These are phyloP conservation scores for Astragalus membranaceus DNA, from an alignment of 306 rosid genomes.

Conservation along the genomic window DNA sequence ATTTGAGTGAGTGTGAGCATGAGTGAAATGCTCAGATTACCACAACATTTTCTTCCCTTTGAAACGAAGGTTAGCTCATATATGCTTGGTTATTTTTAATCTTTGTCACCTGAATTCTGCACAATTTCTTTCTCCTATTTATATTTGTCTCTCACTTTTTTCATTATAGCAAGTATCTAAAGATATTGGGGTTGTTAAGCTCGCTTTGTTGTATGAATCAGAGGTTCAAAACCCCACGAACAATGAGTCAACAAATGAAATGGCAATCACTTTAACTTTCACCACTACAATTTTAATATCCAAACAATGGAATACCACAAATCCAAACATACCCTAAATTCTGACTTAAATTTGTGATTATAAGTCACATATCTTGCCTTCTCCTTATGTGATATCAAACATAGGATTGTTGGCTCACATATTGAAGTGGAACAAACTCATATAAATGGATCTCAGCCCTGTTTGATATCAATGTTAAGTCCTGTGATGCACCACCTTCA, in stretches of 20 bases:
- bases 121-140: not conserved
- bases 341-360: not conserved
- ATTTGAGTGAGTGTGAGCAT: too few relatives aligned
- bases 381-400: not conserved
- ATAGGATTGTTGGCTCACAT: constrained; percentile 1
- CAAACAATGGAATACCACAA: too few relatives aligned
- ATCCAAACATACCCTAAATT: not conserved
- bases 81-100: not conserved
- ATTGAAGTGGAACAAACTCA: constrained; percentile 12
- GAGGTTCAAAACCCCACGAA: not conserved
- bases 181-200: not conserved
- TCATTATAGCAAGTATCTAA: not conserved
- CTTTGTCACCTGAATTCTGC: not conserved
- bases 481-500: not conserved
- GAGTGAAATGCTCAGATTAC: too few relatives aligned
- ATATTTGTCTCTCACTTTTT: not conserved
- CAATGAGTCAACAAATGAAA: not conserved
- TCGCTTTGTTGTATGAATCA: not conserved
- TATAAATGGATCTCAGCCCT: constrained; percentile 7
- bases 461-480: not conserved
- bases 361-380: not conserved
- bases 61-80: not conserved
- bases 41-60: too few relatives aligned
- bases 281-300: too few relatives aligned
- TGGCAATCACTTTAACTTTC: not conserved